These are phyloP conservation scores for Aureobasidium pullulans DNA, from an alignment of 2,329 filamentous ascomycete species.

Conservation along the genomic window DNA sequence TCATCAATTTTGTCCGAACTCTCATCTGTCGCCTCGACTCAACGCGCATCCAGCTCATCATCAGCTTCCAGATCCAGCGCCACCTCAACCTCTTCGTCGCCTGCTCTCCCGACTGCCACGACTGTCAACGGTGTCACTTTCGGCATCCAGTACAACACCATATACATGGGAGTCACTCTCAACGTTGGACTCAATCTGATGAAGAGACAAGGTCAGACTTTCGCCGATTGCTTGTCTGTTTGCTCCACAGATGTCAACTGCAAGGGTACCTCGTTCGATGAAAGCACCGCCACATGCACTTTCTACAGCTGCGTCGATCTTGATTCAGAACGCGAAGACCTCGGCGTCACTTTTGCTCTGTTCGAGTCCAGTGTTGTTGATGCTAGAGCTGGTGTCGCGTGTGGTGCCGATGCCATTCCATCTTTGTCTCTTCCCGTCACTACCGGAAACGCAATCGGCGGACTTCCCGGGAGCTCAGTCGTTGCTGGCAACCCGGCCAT, in stretches of 20 bases:
- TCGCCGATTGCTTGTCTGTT: not conserved
- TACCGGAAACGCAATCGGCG: not conserved
- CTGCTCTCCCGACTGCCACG: not conserved
- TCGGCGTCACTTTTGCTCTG: not conserved
- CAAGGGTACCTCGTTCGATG: not conserved
- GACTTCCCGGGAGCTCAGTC: not conserved
- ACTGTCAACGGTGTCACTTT: not conserved
- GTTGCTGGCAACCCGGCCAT: not conserved
- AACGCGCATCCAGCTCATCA: not conserved
- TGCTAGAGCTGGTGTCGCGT: not conserved
- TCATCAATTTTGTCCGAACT: not conserved
- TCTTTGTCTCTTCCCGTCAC: not conserved
- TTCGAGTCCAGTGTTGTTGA: not conserved
- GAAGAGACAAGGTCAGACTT: not conserved
- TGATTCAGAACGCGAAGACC: not conserved
- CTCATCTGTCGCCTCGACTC: not conserved
- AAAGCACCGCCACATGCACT: not conserved
- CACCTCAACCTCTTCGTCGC: not conserved
- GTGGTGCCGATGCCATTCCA: not conserved
- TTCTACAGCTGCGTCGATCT: slow-evolving; percentile 6
- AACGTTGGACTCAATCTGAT: not conserved
- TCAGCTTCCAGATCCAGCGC: not conserved
- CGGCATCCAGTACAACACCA: not conserved
- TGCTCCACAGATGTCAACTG: not conserved
- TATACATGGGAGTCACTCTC: not conserved